Evolutionary conservation across 805 yeast genomes (phyloP), one percentile per base, ranked within the genome.

Genomic region (Suhomyces vadensis): DNA sequence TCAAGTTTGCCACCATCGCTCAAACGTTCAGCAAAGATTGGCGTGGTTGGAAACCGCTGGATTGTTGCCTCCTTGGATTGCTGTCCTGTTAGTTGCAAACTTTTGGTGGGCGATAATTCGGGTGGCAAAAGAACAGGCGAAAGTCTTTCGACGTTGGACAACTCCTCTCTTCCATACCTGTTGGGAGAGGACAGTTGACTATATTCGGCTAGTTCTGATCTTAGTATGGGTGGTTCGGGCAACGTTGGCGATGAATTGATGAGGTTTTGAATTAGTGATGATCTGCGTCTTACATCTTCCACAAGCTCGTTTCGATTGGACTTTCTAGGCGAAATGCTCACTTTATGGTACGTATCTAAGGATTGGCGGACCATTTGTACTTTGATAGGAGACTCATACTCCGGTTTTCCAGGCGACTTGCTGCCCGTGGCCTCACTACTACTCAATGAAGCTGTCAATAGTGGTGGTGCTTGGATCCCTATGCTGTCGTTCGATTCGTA

Each of bases 161-260:
- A 31, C 6, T 17, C 31, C 11, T 39, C 39, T 16, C 19, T 29
- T 9, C 29, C 37, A 14, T 39, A 11, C 21, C 33, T 42, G 6
- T 19, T 23, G 7, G 48, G 49, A 5, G 54, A 40, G 13, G 42
- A 37, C 39, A 36, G 31, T 6, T 35, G 19, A 35, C 35, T 31
- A n/a, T 27, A 40, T 19, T 50, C 43, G 1, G 65, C 69, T 16
- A 66, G 47, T 43, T 69, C 75, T 6, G 74, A 69, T 40, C 57
- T 53, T 8, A 71, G 57, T 11, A 66, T 60, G 5, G 77, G 77
- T 2, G 75, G 72, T 43, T 69, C 71, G 3, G 77, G 77, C 22
- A 70, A 52, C 2, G 74, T 68, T 2, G 77, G 77, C 7, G 75
- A 70, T 2, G 74, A 69, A 44, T 69, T 61, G 42, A 67, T 55